Base-by-base conservation (phyloP, 345 rosid species). In the Sisymbrium irio region DNA sequence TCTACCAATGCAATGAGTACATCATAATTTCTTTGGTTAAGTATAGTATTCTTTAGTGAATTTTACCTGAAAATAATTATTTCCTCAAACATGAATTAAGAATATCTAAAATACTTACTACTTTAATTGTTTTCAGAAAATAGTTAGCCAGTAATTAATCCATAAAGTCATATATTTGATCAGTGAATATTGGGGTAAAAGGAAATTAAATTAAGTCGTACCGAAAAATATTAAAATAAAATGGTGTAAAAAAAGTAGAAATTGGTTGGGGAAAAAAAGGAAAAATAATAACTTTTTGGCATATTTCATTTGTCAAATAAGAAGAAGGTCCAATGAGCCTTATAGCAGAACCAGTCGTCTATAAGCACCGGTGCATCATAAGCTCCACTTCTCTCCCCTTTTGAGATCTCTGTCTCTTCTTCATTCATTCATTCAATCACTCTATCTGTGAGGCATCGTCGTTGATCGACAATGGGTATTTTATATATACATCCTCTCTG, bases 401-500 rank as follows among this genome's bases (percentile, higher is more conserved):
- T 44, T 62, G 60, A 72, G 75, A 73, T 78, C 78, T 67, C 47
- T 44, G 30, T 67, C 58, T 66, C 67, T 77, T 20, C 39, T 3
- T 44, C 71, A 19, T 49, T 3, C 68, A 46, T 50, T 44, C 62
- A 33, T 63, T 55, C 59, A 36, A 36, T 27, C 74, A 62, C 10
- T 49, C 19, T 55, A 19, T 69, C 69, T 55, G 30, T 55, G 30
- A 46, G 61, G 62, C 45, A 40, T 57, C 40, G 35, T 61, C 47
- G 14, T 65, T 73, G 63, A 62, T 59, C 73, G 50, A 65, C 1
- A 40, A 77, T 77, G 80, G 80, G 80, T 77, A 77, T 6, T 40
- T 40, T 77, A 45, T 37, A 25, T 44, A 22, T 2, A 11, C 42
- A 15, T 50, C n/a, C n/a, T n/a, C 67, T 63, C 71, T 65, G 67